Base-by-base conservation (phyloP, 345 rosid species). In the Eucalyptus erythrocorys region DNA sequence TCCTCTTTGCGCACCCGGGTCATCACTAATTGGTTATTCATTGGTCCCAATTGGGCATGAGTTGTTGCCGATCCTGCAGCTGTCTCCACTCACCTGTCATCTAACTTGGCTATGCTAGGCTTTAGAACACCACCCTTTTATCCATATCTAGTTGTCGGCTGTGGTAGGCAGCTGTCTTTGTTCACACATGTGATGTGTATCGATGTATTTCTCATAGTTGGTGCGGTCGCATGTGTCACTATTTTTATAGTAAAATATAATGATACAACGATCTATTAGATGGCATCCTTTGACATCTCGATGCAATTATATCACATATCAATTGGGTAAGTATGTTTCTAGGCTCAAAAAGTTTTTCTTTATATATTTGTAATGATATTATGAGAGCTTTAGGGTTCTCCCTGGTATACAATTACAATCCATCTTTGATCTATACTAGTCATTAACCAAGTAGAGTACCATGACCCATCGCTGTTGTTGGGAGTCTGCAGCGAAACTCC, bases 141-240 rank as follows among this genome's bases (percentile, higher is more conserved):
- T 55, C 0, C 61, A 24, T 55, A 55, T 55, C 61, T 55, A 22
- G 61, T 55, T 55, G 30, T 5, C 10, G 61, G 10, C 3, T 24
- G 30, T 22, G 13, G 30, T 55, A 24, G 27, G 30, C 0, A 55
- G 24, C 13, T 24, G 3, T 27, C 61, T 8, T 55, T 24, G 24
- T 55, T 22, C 27, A 22, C 27, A 24, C 61, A 4, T 55, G 30
- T 10, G 12, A 55, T 55, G 6, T 55, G 30, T 30, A 55, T 24
- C 0, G 13, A 9, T 1, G 27, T 55, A 9, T 55, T 9, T 24
- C 30, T 24, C 61, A 55, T 55, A 55, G 30, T 55, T 55, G 6
- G 13, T 55, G 30, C 4, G 10, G 61, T 55, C 13, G 12, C 2
- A 1, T 0, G 0, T 55, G 13, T 24, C 4, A 55, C 30, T 55